phyloP scores from a whole-genome alignment of 2,329 filamentous ascomycete species.

The Camillea tinctor region DNA sequence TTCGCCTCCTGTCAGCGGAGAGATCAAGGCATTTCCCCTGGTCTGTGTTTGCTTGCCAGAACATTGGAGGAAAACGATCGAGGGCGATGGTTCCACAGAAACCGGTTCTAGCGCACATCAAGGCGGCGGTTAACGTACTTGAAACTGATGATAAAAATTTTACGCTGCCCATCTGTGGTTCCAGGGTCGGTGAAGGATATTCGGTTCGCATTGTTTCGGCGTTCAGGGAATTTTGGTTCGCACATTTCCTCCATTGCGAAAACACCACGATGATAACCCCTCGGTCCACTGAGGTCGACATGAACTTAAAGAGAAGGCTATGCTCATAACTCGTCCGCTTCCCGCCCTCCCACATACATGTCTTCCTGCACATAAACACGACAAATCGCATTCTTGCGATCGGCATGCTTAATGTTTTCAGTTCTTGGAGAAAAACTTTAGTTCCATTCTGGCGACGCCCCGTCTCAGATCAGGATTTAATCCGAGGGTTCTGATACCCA shows the following conservation, averaged over 20 bases:
- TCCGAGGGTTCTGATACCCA: slow-evolving; percentile 7
- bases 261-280: neutral
- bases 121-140: slow-evolving; percentile 25
- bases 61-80: slow-evolving; percentile 95
- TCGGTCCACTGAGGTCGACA: neutral
- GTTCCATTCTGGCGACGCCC: slow-evolving; percentile 25
- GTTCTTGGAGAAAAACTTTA: slow-evolving; percentile 30
- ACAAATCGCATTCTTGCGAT: slow-evolving; percentile 31
- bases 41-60: slow-evolving; percentile 95
- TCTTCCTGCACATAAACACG: slow-evolving; percentile 32
- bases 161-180: slow-evolving; percentile 18
- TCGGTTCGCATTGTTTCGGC: slow-evolving; percentile 38
- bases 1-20: slow-evolving; percentile 67
- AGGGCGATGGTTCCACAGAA: slow-evolving; percentile 76
- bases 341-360: slow-evolving; percentile 10
- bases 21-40: slow-evolving; percentile 96
- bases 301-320: slow-evolving; percentile 4
- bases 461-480: slow-evolving; percentile 21
- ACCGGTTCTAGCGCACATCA: slow-evolving; percentile 47
- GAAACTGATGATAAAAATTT: slow-evolving; percentile 21
- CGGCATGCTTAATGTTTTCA: slow-evolving; percentile 36
- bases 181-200: slow-evolving; percentile 20
- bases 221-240: slow-evolving; percentile 30
- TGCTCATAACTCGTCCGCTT: slow-evolving; percentile 6
- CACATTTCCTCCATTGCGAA: neutral